Evolutionary conservation across 371 early-diverging fungal genomes (phyloP), one percentile per base, ranked within the genome.

Genomic region (Syncephalastrum sp.): DNA sequence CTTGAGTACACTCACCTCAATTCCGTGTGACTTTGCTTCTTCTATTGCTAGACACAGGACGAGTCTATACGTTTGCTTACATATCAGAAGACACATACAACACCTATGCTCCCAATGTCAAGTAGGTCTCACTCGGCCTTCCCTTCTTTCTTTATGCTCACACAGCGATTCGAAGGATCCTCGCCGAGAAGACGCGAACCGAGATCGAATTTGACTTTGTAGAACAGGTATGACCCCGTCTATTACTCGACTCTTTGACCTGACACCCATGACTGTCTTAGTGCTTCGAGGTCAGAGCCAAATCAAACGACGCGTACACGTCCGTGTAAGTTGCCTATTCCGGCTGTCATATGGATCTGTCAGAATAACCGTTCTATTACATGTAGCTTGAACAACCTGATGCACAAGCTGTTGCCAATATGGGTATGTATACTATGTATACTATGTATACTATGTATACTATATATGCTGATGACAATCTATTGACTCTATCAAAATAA

Each of bases 201-300:
- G 46, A 59, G 7, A 50, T 59, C 43, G 16, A 50, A 27, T 59
- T 45, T 17, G 50, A 59, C 19, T 52, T 52, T 33, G 21, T 53
- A n/a, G 54, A 60, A 10, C 60, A 59, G 55, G 72, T 72, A 68
- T 53, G 47, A 13, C 25, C 25, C 12, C 13, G 8, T 24, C 10
- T 10, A 10, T 27, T 27, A 1, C 27, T 27, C 7, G 0, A 0
- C 27, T 3, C 8, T 10, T 33, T 33, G 38, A 33, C 38, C 2
- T 33, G 38, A 33, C 38, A 33, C 38, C 38, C 2, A 21, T 33
- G 10, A 27, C 8, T 33, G 38, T 33, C 38, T 10, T 46, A 73
- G 73, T 67, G 29, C 38, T 69, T 73, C 25, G 50, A 61, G 23
- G 61, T 73, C 15, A 57, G 52, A 23, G 69, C 57, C n/a, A 33